Base-by-base conservation (phyloP, 2,329 filamentous ascomycete species). In the Aspergillus sp. region DNA sequence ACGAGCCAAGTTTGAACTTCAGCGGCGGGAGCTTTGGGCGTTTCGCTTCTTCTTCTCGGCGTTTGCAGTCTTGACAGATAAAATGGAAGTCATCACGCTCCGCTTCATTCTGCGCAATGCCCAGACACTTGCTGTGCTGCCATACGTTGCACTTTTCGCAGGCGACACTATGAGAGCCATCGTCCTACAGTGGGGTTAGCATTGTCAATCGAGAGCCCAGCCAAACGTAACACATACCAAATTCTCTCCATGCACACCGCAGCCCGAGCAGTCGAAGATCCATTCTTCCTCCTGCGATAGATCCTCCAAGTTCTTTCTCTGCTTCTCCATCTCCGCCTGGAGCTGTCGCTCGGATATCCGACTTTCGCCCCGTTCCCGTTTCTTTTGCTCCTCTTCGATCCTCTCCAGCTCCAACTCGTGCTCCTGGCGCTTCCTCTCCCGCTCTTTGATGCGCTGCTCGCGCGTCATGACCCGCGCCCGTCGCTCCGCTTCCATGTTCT, bases 101-200 rank as follows among this genome's bases (percentile, higher is more conserved):
- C 0, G 91, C 92, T 56, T 92, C 88, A 54, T 81, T 76, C 62
- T 95, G 83, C 43, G 82, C 82, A 57, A 97, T 88, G 38, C 86
- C 87, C 54, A 96, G 82, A 66, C 94, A 99, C 63, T 88, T 90
- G 77, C 91, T 95, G 67, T 99, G 94, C 69, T 97, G 93, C 94
- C 94, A 99, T 45, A 95, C 87, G 66, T 87, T 95, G 77, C 94
- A 99, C 60, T 81, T 86, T 67, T 99, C 94, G 73, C 94, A 99
- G 24, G 92, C 89, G 58, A 99, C 86, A 68, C 91, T 96, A 67
- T 96, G 92, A 7, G 90, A 87, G 33, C 94, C 94, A 68, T 97
- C 94, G 63, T 99, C 94, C 80, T 83, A 56, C 14, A 7, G 30
- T 43, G 40, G 20, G 55, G 70, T 48, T 69, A 63, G 60, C 40